phyloP scores from a whole-genome alignment of 2,329 filamentous ascomycete genomes.

The Esteya vermicola region DNA sequence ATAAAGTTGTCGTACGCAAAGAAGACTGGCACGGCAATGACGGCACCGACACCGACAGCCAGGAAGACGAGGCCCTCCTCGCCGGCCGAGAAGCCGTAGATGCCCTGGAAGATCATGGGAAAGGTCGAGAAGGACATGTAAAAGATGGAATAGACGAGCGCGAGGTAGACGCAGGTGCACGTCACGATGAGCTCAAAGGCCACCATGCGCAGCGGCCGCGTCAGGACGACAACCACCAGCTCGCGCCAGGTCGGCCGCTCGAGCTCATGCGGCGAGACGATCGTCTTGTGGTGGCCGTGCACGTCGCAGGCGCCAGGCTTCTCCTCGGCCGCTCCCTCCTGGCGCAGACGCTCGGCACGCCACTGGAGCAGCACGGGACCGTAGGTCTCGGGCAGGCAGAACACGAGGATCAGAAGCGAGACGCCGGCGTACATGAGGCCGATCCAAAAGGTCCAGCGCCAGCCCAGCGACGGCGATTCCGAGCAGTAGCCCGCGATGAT shows the following conservation, averaged over 20 bases:
- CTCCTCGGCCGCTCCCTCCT: slow-evolving; percentile 32
- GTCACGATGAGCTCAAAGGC: slow-evolving; percentile 59
- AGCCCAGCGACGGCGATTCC: slow-evolving; percentile 38
- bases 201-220: slow-evolving; percentile 59
- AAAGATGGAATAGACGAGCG: slow-evolving; percentile 52
- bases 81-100: slow-evolving; percentile 51
- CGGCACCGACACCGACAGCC: slow-evolving; percentile 49
- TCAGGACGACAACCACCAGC: slow-evolving; percentile 54
- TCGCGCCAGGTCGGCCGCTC: slow-evolving; percentile 42
- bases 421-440: slow-evolving; percentile 52
- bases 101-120: slow-evolving; percentile 49
- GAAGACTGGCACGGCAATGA: slow-evolving; percentile 45
- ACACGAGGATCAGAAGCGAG: slow-evolving; percentile 32
- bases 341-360: slow-evolving; percentile 42
- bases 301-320: slow-evolving; percentile 14
- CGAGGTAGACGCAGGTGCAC: slow-evolving; percentile 55
- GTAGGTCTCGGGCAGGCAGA: slow-evolving; percentile 53
- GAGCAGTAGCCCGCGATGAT: slow-evolving; percentile 47
- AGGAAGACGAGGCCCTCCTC: slow-evolving; percentile 54
- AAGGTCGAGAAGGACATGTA: slow-evolving; percentile 68
- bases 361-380: slow-evolving; percentile 41
- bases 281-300: slow-evolving; percentile 25
- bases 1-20: slow-evolving; percentile 51
- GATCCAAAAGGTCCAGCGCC: slow-evolving; percentile 61
- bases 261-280: slow-evolving; percentile 48